Percentiles rank a stretch among this genome's conserved stretches.
Evolutionary conservation across 306 rosid genomes (phyloP).

Genomic region (Citrullus colocynthis): DNA sequence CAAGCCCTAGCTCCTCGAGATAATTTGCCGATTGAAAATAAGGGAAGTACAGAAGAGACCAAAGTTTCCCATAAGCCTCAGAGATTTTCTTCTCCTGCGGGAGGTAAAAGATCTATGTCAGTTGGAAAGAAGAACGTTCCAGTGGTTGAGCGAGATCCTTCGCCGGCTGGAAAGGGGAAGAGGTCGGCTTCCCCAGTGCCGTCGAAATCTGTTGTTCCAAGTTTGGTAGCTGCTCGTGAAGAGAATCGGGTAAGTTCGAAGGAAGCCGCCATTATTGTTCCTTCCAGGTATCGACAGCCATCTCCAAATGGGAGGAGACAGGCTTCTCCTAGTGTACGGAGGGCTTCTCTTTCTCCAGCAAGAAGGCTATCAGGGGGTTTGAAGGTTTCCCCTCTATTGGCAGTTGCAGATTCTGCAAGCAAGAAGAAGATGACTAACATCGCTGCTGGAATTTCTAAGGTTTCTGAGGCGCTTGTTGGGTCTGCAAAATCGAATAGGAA

Average conservation of each 20-base stretch:
- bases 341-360: slow-evolving; percentile 78
- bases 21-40: slow-evolving; percentile 21
- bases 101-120: slow-evolving; percentile 48
- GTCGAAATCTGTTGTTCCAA: slow-evolving; percentile 82
- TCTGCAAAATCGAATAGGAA: slow-evolving; percentile 50
- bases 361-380: slow-evolving; percentile 65
- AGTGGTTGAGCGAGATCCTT: slow-evolving; percentile 56
- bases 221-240: slow-evolving; percentile 60
- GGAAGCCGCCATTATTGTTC: slow-evolving; percentile 79
- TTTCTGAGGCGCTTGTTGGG: slow-evolving; percentile 63
- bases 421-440: slow-evolving; percentile 62
- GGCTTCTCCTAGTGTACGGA: slow-evolving; percentile 56
- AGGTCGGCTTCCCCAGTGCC: slow-evolving; percentile 86
- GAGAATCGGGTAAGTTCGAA: slow-evolving; percentile 44
- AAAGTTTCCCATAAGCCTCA: slow-evolving; percentile 28
- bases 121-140: slow-evolving; percentile 32
- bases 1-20: slow-evolving; percentile 64
- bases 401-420: slow-evolving; percentile 32
- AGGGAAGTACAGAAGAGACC: slow-evolving; percentile 14
- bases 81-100: slow-evolving; percentile 78
- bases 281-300: slow-evolving; percentile 86
- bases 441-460: slow-evolving; percentile 55
- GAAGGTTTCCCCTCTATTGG: slow-evolving; percentile 48
- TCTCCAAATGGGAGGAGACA: slow-evolving; percentile 72
- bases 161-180: slow-evolving; percentile 64